phyloP scores from a whole-genome alignment of 2,329 filamentous ascomycete species.

The Thermoascus crustaceus region DNA sequence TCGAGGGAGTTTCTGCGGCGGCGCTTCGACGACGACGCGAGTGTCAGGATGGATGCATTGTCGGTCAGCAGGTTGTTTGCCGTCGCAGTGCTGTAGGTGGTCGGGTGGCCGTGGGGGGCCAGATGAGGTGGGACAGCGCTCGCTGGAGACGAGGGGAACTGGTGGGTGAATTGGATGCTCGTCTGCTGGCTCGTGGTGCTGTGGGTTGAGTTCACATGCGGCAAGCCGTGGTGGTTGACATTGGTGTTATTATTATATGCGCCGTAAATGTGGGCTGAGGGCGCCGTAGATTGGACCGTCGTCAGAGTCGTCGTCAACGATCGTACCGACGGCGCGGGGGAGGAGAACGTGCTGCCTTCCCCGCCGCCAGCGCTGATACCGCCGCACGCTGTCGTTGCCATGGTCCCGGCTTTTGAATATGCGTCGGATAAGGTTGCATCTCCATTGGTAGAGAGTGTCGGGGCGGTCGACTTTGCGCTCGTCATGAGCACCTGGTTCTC shows the following conservation, averaged over 20 bases:
- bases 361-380: constrained; percentile 62
- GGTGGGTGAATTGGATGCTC: constrained; percentile 49
- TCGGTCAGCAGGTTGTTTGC: constrained; percentile 58
- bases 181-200: constrained; percentile 28
- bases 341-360: constrained; percentile 58
- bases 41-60: constrained; percentile 57
- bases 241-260: constrained; percentile 19
- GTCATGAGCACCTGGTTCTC: constrained; percentile 51
- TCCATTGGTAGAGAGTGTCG: constrained; percentile 75
- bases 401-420: constrained; percentile 74
- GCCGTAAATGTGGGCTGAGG: constrained; percentile 40
- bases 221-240: constrained; percentile 21
- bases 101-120: constrained; percentile 42
- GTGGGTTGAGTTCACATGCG: constrained; percentile 29
- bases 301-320: constrained; percentile 59
- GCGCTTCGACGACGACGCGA: constrained; percentile 58
- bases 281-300: constrained; percentile 55
- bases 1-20: constrained; percentile 57
- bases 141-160: constrained; percentile 51
- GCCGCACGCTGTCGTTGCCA: constrained; percentile 55
- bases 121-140: constrained; percentile 55
- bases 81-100: constrained; percentile 53
- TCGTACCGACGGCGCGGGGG: constrained; percentile 55
- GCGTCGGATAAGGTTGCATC: constrained; percentile 69
- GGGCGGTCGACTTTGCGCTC: constrained; percentile 65